Base-by-base conservation (phyloP, 345 rosid species). In the Eucalyptus caleyi region DNA sequence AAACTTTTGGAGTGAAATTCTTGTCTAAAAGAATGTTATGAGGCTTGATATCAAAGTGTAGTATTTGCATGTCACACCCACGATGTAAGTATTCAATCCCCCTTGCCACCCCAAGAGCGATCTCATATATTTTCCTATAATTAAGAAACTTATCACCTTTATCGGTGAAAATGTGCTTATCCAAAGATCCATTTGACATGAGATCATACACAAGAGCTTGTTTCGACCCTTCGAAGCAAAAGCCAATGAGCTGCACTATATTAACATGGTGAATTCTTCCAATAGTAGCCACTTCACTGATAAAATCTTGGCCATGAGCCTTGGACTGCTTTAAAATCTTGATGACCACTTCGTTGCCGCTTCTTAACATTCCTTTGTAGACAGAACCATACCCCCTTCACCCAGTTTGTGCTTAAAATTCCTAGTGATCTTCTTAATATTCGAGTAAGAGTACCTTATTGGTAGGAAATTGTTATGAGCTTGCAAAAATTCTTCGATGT, bases 131-230 rank as follows among this genome's bases (percentile, higher is more conserved):
- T 67, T n/a, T 67, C 6, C 11, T 16, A 16, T 32, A n/a, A 67
- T 67, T 23, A 0, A 32, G 40, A 32, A 15, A n/a, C 1, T 1
- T 67, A 8, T n/a, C 80, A 8, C 21, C 0, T 67, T 67, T 3
- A n/a, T 34, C 2, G 3, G 5, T 72, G 44, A 72, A 72, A 72
- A 72, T 34, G 82, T 72, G 82, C 14, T 72, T 72, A 18, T 72
- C 44, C 82, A 72, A 72, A 18, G 82, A 72, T 72, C 82, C 44
- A 72, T 72, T 72, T 72, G 26, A 72, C 82, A 72, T 72, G 44
- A 72, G 7, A 72, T 72, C 82, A 9, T 72, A 72, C 26, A 72
- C 26, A 2, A 72, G 82, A 34, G 82, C 82, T 72, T 72, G 44
- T 72, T 72, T 72, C 8, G 26, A 72, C 5, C 82, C 82, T 34